Conservation (phyloP, 495 filamentous ascomycete genomes). For the Gamarada debralockiae region DNA sequence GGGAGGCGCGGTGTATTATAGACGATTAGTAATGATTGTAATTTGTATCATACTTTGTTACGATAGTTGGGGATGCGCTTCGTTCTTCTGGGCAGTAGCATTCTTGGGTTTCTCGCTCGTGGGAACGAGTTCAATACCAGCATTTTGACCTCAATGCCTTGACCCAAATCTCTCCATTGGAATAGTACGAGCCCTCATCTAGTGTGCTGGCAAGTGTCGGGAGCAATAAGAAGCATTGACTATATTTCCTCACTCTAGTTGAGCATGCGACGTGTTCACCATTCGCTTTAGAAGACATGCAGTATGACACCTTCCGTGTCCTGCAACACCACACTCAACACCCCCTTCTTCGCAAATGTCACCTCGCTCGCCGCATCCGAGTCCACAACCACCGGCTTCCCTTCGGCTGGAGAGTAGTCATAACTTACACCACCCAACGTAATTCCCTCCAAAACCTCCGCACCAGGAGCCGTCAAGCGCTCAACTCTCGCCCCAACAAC, state of each 20-base stretch:
- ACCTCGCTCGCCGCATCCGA: not conserved
- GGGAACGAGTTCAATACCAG: too few species aligned
- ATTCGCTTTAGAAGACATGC: not conserved
- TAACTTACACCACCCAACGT: not conserved
- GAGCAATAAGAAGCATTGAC: too few species aligned
- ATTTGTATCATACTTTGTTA: slow-evolving; percentile 2
- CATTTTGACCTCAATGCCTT: too few species aligned
- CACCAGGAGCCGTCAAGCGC: not conserved
- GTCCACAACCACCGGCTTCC: not conserved
- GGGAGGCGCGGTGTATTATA: slow-evolving; percentile 1
- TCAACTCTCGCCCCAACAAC: not conserved
- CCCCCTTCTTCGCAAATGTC: not conserved
- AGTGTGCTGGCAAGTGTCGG: too few species aligned
- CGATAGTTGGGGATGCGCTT: not conserved
- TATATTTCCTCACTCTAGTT: too few species aligned
- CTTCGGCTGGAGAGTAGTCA: not conserved
- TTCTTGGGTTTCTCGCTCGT: too few species aligned
- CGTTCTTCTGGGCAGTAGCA: not conserved
- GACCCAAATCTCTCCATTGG: too few species aligned
- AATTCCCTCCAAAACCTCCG: not conserved
- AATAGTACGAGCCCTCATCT: too few species aligned
- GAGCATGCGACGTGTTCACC: too few species aligned
- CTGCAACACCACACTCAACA: not conserved
- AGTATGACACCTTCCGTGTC: not conserved
- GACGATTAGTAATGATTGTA: not conserved